Evolutionary conservation across 306 rosid species (phyloP).

Genomic region (Sechiopsis laciniata): DNA sequence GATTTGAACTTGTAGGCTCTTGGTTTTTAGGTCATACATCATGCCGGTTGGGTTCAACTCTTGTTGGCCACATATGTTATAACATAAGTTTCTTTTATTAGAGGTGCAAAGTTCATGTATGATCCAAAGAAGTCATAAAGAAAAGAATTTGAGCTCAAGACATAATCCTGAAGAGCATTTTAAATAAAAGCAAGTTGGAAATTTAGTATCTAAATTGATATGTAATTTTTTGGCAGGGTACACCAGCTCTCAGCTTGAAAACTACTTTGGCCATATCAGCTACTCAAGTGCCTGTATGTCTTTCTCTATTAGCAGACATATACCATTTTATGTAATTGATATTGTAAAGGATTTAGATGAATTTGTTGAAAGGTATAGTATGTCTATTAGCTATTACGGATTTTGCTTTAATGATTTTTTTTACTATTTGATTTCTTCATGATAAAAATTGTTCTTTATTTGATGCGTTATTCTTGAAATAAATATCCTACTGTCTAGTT

Average conservation of each 20-base stretch:
- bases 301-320: neutral
- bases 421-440: constrained; percentile 1
- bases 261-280: constrained; percentile 44
- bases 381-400: neutral
- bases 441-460: neutral
- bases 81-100: neutral
- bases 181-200: neutral
- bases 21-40: too few relatives aligned
- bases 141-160: neutral
- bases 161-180: neutral
- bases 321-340: neutral
- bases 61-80: too few relatives aligned
- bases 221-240: constrained; percentile 47
- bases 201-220: constrained; percentile 11
- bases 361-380: neutral
- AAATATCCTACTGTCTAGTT: neutral
- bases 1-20: too few relatives aligned
- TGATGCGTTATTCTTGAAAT: constrained; percentile 6
- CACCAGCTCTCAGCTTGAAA: constrained; percentile 62
- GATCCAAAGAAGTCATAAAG: neutral
- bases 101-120: constrained; percentile 8
- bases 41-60: too few relatives aligned
- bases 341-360: constrained; percentile 2
- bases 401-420: neutral
- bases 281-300: constrained; percentile 64